These are phyloP conservation scores for Lepraria neglecta DNA, from an alignment of 495 filamentous ascomycete genomes.

Conservation along the genomic window DNA sequence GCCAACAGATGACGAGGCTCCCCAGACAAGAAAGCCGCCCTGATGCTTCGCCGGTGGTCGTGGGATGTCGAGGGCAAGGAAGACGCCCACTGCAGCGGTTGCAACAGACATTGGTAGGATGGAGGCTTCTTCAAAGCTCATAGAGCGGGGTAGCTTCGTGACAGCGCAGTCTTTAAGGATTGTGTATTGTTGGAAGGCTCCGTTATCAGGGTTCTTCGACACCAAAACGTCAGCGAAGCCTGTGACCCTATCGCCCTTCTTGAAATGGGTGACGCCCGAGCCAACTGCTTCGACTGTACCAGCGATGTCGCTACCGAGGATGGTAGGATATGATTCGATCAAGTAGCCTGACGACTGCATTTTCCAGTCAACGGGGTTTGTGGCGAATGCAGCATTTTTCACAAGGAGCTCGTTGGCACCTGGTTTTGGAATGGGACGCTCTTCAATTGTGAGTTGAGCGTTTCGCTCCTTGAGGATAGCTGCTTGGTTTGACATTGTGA, in stretches of 20 bases:
- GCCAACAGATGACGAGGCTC: conserved; percentile 36
- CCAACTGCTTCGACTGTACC: conserved; percentile 42
- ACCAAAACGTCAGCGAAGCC: conserved; percentile 26
- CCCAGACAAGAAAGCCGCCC: conserved; percentile 36
- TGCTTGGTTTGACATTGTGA: conserved; percentile 27
- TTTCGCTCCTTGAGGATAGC: conserved; percentile 21
- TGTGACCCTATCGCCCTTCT: conserved; percentile 42
- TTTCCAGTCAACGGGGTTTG: conserved; percentile 38
- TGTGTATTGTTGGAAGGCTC: conserved; percentile 34
- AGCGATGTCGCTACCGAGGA: conserved; percentile 41
- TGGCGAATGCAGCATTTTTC: conserved; percentile 35
- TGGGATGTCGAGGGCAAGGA: conserved; percentile 22
- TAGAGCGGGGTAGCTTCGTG: conserved; percentile 34
- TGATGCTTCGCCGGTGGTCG: conserved; percentile 23
- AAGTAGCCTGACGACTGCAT: conserved; percentile 24
- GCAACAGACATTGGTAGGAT: conserved; percentile 39
- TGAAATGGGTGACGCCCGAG: conserved; percentile 35
- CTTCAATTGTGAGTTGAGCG: conserved; percentile 22
- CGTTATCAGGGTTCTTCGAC: conserved; percentile 26
- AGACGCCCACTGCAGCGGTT: conserved; percentile 26
- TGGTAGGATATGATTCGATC: conserved; percentile 33
- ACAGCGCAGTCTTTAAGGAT: conserved; percentile 29
- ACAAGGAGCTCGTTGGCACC: conserved; percentile 35
- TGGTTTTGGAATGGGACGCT: conserved; percentile 30
- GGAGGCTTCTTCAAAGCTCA: conserved; percentile 39